These are phyloP conservation scores for Chlorella sp. DNA, from an alignment of 139 green algal species.

Conservation along the genomic window DNA sequence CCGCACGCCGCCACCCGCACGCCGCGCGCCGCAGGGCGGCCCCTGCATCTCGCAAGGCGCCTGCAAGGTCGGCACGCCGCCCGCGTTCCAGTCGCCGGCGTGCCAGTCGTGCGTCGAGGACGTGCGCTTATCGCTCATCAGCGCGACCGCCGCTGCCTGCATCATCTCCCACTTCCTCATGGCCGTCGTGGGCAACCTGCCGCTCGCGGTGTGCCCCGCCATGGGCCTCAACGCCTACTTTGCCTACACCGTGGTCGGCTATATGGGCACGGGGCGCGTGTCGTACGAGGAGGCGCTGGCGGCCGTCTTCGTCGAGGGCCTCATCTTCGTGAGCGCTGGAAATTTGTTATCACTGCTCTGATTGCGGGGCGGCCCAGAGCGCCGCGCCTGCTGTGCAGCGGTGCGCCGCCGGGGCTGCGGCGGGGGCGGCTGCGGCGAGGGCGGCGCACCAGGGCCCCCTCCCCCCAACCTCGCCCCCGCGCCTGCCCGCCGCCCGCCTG, in stretches of 20 bases:
- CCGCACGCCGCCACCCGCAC: no score
- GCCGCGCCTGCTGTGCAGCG: no score
- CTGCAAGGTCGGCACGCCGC: constrained; percentile 9
- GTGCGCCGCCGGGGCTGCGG: no score
- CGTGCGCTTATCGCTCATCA: constrained; percentile 34
- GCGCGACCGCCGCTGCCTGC: constrained; percentile 36
- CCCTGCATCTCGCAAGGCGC: constrained; percentile 20
- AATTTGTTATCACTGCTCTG: no score
- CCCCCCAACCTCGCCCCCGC: no score
- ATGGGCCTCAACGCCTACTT: constrained; percentile 87
- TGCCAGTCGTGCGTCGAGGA: constrained; percentile 36
- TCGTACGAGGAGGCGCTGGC: constrained; percentile 48
- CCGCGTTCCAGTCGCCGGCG: not conserved
- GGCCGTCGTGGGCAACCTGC: constrained; percentile 49
- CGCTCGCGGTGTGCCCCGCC: constrained; percentile 47
- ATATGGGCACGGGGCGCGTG: constrained; percentile 48
- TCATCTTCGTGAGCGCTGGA: no score
- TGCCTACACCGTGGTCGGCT: constrained; percentile 76
- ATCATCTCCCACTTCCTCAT: constrained; percentile 57
- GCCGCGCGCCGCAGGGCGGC: no score
- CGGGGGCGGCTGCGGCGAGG: no score
- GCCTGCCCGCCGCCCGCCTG: no score
- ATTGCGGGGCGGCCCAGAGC: no score
- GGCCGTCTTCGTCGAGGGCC: constrained; percentile 70
- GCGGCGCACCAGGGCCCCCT: no score